Conservation (phyloP, 352 stramenopile species). For the Globisporangium canariense region DNA sequence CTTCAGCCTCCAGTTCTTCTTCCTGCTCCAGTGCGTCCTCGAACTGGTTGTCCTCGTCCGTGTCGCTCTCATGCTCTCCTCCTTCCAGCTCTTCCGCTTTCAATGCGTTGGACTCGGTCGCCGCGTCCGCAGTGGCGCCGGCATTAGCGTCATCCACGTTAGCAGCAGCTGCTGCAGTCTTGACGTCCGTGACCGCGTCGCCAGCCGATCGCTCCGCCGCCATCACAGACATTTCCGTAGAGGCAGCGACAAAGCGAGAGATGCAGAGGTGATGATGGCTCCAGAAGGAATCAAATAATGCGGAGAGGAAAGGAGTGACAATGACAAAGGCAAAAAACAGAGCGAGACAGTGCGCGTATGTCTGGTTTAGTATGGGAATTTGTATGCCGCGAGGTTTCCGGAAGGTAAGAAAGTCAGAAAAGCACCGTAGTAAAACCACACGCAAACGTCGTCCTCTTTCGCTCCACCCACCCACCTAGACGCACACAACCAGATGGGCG, state of each 20-base stretch:
- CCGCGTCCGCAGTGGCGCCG: background rate
- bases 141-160: background rate
- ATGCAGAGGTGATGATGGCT: background rate
- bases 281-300: slow-evolving; percentile 1
- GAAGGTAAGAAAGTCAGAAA: slow-evolving; percentile 2
- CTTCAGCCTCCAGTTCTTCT: background rate
- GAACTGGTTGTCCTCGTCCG: slow-evolving; percentile 16
- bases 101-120: background rate
- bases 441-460: background rate
- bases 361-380: slow-evolving; percentile 12
- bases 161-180: background rate
- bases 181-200: background rate
- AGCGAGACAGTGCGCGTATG: too few species aligned
- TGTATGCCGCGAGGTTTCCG: slow-evolving; percentile 7
- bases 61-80: background rate
- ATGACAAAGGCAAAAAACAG: background rate
- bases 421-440: background rate
- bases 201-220: slow-evolving; percentile 4
- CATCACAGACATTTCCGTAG: slow-evolving; percentile 13
- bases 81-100: slow-evolving; percentile 9
- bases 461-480: background rate
- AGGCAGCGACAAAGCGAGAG: slow-evolving; percentile 4
- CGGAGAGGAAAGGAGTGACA: slow-evolving; percentile 6
- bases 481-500: slow-evolving; percentile 1
- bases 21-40: slow-evolving; percentile 14